These are phyloP conservation scores for Tricholoma furcatifolium DNA, from an alignment of 768 basidiomycete species.

Conservation along the genomic window DNA sequence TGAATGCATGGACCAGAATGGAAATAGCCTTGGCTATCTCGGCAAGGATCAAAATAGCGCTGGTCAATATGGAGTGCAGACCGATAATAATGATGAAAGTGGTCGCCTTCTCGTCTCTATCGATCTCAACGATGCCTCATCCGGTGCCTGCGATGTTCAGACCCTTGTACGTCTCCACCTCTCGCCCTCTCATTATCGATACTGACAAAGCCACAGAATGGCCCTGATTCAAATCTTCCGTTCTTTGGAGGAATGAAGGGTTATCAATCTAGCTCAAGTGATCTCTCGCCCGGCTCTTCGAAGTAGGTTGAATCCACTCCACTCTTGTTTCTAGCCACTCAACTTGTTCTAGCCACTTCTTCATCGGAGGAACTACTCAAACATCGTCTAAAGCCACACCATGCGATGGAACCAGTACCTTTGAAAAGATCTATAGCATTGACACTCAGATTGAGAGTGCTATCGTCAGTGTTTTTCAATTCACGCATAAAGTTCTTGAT, in stretches of 20 bases:
- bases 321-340: background rate
- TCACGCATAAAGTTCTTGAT: background rate
- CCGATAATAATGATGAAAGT: background rate
- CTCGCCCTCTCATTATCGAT: background rate
- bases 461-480: conserved; percentile 5
- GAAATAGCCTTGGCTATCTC: conserved; percentile 8
- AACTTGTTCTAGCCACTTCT: conserved; percentile 6
- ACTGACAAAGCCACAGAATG: conserved; percentile 9
- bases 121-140: conserved; percentile 3
- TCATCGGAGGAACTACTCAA: conserved; percentile 11
- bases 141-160: conserved; percentile 6
- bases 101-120: conserved; percentile 10
- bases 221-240: conserved; percentile 14
- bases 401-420: conserved; percentile 6
- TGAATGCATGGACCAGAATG: conserved; percentile 7
- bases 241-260: conserved; percentile 15
- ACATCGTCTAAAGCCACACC: conserved; percentile 7
- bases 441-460: conserved; percentile 9
- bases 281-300: background rate
- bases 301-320: background rate
- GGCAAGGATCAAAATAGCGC: conserved; percentile 7
- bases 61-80: conserved; percentile 10
- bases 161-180: conserved; percentile 8
- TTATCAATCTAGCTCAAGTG: conserved; percentile 2
- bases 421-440: conserved; percentile 7